Evolutionary conservation across 2,329 filamentous ascomycete genomes (phyloP), one percentile per base, ranked within the genome.

Genomic region (Talaromyces piceae): DNA sequence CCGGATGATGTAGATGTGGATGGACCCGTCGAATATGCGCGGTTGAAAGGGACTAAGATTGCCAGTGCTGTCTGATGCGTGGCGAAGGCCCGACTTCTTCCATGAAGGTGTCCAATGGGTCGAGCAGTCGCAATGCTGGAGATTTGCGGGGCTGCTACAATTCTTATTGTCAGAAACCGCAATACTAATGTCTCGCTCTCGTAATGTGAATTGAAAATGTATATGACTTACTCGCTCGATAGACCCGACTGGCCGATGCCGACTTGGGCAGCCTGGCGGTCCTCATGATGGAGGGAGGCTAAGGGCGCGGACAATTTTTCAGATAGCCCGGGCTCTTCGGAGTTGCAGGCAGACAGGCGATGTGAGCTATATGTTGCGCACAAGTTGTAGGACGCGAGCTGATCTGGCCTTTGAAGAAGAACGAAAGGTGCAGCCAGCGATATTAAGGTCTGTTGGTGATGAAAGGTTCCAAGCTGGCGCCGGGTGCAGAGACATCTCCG

Each of bases 1-100:
- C 31, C 46, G 18, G 69, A 61, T 43, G 63, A 63, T 18, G 75
- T 71, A 33, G 75, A 71, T 16, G 75, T 76, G 12, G 77, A 76
- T 11, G 78, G 77, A 56, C 84, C 79, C 44, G 82, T 85, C 25
- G 79, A 73, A 56, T 80, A 74, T 55, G 67, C 66, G 51, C 77
- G 66, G 43, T 61, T 60, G 23, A 72, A 70, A 3, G 79, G 78
- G 18, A 83, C 65, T 50, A 82, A 65, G 48, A 83, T 76, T 39
- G 80, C 79, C 46, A 83, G 71, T 8, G 81, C 79, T 27, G 77
- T 76, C 20, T 81, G 57, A 45, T 77, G 73, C 45, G 74, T 70
- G 52, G 76, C 77, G 41, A 80, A 64, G 26, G 60, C 60, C 51
- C 63, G 60, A 41, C 62, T 61, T 56, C 66, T 67, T 23, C 60